Conservation (phyloP, 2,329 filamentous ascomycete species). For the Diaporthe eres region DNA sequence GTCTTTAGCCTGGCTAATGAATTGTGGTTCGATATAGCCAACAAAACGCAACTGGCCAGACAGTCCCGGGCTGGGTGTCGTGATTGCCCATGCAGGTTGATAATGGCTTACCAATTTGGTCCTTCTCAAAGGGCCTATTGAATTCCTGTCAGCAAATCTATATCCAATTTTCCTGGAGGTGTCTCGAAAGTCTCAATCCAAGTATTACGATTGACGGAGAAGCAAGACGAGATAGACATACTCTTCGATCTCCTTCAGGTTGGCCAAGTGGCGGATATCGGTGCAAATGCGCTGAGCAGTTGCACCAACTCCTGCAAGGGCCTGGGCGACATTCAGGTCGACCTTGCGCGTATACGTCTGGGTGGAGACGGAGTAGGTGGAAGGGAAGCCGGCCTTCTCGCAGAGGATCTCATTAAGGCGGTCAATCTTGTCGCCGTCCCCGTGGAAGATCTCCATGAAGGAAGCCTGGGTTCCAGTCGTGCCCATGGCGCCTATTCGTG, state of each 20-base stretch:
- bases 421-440: conserved; percentile 64
- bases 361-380: conserved; percentile 74
- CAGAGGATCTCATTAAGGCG: conserved; percentile 69
- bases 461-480: conserved; percentile 84
- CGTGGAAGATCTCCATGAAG: conserved; percentile 61
- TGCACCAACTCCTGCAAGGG: conserved; percentile 83
- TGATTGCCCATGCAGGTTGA: background rate
- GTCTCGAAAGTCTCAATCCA: background rate
- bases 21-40: background rate
- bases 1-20: background rate
- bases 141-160: background rate
- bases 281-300: conserved; percentile 81
- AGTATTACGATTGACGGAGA: background rate
- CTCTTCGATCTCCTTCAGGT: conserved; percentile 88
- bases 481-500: conserved; percentile 62
- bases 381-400: conserved; percentile 66
- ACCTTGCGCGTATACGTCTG: conserved; percentile 83
- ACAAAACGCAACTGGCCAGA: background rate
- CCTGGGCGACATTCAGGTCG: conserved; percentile 84
- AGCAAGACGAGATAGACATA: conserved; percentile 73
- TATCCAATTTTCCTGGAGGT: background rate
- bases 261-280: conserved; percentile 81
- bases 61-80: background rate
- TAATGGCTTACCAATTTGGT: conserved; percentile 79
- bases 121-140: conserved; percentile 45